Evolutionary conservation across 306 rosid genomes (phyloP).

Genomic region (Carpinus viminea): DNA sequence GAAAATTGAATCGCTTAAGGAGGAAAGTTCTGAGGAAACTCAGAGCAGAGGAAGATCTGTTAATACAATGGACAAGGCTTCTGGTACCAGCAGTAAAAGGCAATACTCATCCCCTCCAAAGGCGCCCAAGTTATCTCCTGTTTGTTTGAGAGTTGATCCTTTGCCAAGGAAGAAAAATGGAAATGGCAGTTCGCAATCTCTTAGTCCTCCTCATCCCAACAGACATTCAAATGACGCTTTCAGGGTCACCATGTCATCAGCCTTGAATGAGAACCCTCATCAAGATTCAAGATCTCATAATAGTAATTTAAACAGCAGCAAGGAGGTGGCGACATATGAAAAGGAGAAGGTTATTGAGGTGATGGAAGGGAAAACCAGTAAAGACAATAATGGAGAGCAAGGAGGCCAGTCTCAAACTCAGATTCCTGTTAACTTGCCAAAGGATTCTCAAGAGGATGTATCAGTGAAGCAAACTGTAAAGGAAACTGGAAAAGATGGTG

Average conservation of each 20-base stretch:
- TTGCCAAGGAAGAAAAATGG: constrained; percentile 53
- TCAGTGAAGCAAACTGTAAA: background rate
- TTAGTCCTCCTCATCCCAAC: constrained; percentile 51
- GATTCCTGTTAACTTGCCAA: background rate
- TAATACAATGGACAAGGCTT: constrained; percentile 19
- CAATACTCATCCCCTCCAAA: constrained; percentile 43
- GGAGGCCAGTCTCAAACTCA: constrained; percentile 1
- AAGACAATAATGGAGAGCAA: constrained; percentile 17
- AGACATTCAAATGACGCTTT: constrained; percentile 15
- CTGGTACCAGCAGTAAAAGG: constrained; percentile 10
- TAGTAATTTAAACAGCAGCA: background rate
- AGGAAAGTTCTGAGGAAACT: constrained; percentile 21
- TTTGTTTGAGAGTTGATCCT: constrained; percentile 83
- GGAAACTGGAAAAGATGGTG: constrained; percentile 21
- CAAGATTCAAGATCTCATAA: background rate
- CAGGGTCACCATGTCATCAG: constrained; percentile 1
- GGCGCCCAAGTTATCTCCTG: constrained; percentile 64
- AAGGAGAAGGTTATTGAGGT: constrained; percentile 30
- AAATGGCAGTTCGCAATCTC: constrained; percentile 49
- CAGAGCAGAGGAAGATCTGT: constrained; percentile 22
- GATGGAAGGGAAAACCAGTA: constrained; percentile 19
- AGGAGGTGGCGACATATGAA: constrained; percentile 18
- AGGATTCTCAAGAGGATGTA: background rate
- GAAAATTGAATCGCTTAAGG: constrained; percentile 36
- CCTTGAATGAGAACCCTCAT: constrained; percentile 10